These are phyloP conservation scores for Trametes meyenii DNA, from an alignment of 768 basidiomycete genomes.

Conservation along the genomic window DNA sequence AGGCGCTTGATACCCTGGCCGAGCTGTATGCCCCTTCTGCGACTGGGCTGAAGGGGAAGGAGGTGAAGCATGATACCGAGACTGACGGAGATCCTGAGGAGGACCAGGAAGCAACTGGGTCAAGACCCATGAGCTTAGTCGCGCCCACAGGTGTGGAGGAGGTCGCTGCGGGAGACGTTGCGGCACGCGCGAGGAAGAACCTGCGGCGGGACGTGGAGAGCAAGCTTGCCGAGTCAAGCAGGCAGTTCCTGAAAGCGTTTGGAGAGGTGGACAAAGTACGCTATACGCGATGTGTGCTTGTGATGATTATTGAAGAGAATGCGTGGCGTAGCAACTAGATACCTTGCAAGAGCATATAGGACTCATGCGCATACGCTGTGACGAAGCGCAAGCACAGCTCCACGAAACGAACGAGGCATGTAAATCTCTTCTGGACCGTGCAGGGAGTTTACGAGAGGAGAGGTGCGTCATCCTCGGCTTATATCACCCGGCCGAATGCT, in stretches of 20 bases:
- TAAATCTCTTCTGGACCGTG: conserved; percentile 78
- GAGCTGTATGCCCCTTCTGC: conserved; percentile 60
- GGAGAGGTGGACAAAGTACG: conserved; percentile 89
- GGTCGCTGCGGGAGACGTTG: conserved; percentile 59
- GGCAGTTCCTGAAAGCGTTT: conserved; percentile 81
- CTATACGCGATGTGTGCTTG: conserved; percentile 22
- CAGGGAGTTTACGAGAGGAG: conserved; percentile 73
- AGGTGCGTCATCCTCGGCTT: conserved; percentile 46
- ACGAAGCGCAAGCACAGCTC: conserved; percentile 80
- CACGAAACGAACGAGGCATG: conserved; percentile 76
- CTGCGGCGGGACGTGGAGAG: conserved; percentile 84
- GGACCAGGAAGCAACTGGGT: conserved; percentile 27
- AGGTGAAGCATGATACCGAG: conserved; percentile 33
- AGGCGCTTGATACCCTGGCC: conserved; percentile 83
- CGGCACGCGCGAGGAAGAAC: conserved; percentile 74
- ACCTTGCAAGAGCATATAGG: conserved; percentile 75
- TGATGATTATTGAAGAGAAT: not conserved
- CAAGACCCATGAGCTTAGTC: conserved; percentile 19
- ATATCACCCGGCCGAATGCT: not conserved
- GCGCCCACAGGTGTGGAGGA: conserved; percentile 36
- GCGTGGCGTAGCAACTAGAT: conserved; percentile 69
- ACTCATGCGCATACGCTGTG: conserved; percentile 81
- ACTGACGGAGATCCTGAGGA: conserved; percentile 40
- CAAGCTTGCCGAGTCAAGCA: conserved; percentile 80
- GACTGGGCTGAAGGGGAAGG: conserved; percentile 38